Conservation (phyloP, 2,329 filamentous ascomycete genomes). For the Pyrenophora teres region DNA sequence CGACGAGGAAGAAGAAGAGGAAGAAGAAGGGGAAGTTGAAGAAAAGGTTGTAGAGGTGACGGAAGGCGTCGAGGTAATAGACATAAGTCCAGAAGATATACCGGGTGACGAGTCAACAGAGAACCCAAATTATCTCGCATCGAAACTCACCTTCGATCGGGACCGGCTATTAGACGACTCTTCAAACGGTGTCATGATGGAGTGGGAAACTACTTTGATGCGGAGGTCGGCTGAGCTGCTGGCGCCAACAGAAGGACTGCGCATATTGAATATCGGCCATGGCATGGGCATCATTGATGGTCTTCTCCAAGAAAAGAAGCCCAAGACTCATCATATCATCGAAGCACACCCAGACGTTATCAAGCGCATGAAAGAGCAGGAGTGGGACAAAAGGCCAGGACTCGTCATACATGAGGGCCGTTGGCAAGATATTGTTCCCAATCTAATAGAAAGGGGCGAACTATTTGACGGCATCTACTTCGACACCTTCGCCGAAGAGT, state of each 20-base stretch:
- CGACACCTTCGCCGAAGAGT: constrained; percentile 96
- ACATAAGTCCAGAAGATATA: constrained; percentile 33
- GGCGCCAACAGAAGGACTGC: constrained; percentile 45
- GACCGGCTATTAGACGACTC: constrained; percentile 54
- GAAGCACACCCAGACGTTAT: constrained; percentile 58
- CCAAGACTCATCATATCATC: constrained; percentile 55
- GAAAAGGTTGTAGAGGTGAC: constrained; percentile 12
- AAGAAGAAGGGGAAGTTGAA: background rate
- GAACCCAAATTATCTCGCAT: constrained; percentile 56
- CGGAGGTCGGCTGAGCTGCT: constrained; percentile 51
- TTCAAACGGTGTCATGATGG: constrained; percentile 60
- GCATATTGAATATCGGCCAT: constrained; percentile 57
- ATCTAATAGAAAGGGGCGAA: constrained; percentile 50
- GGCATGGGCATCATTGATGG: constrained; percentile 58
- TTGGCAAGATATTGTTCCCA: constrained; percentile 57
- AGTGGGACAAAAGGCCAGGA: constrained; percentile 55
- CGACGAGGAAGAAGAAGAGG: background rate
- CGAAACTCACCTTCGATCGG: constrained; percentile 54
- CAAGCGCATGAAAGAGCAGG: constrained; percentile 51
- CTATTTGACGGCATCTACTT: constrained; percentile 74
- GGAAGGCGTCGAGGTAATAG: constrained; percentile 29
- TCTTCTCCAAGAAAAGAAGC: constrained; percentile 52
- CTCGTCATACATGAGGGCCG: constrained; percentile 55
- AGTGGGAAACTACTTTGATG: constrained; percentile 59
- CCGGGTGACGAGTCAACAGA: constrained; percentile 45